Base-by-base conservation (phyloP, 257 asterid genomes). In the Penstemon eatonii region DNA sequence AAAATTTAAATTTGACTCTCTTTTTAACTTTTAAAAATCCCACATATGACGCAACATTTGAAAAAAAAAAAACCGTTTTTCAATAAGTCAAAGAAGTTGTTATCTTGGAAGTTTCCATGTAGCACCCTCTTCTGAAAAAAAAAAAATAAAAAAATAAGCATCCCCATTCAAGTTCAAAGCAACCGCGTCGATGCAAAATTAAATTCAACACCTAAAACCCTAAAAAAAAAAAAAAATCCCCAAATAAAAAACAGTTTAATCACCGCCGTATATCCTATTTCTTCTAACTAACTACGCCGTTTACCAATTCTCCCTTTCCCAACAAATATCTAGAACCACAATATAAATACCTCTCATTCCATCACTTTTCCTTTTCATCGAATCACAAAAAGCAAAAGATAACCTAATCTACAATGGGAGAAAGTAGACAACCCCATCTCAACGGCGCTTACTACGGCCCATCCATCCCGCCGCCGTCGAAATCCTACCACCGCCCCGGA, bases 381-480 rank as follows among this genome's bases (percentile, higher is more conserved):
- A 47, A 18, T 64, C 5, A 5, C 4, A 10, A 8, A 62, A 18
- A 13, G 3, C 33, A 60, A 12, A 11, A 42, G 47, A 53, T 49
- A 49, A 66, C 64, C 42, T 19, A 69, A 49, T 42, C 69, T 3
- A 1, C 69, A 66, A 72, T 78, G 86, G 80, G 67, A 6, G 76
- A 74, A 33, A 25, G 72, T 2, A 60, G 25, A 10, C 75, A 81
- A 55, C 66, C 84, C 15, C 77, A 76, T 25, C 77, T 93, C 71
- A 88, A 93, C 81, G 98, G 96, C 45, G 94, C 95, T 56, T 89
- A 85, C 77, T 93, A 90, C 79, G 97, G 99, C 65, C 99, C 99
- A 3, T 80, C 92, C 25, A 74, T 90, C 38, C 97, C 96, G 11
- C 85, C 87, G 73, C 83, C 83, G 57, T 0, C 82, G 3, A 87